phyloP scores from a whole-genome alignment of 2,329 filamentous ascomycete genomes.

The Colletotrichum truncatum region DNA sequence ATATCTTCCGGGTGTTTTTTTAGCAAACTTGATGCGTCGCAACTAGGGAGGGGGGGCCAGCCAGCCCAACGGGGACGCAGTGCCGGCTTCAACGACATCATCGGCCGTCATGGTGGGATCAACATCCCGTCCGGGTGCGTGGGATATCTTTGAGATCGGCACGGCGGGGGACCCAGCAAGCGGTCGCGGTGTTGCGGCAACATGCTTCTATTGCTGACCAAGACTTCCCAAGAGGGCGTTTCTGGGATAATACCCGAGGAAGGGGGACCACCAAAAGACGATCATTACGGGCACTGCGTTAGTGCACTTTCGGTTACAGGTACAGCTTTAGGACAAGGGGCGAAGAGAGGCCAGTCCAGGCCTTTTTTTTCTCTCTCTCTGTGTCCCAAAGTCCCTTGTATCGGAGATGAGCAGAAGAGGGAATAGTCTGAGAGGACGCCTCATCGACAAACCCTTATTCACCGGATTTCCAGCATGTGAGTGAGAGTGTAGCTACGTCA shows the following conservation, averaged over 20 bases:
- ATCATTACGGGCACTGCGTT: slow-evolving; percentile 18
- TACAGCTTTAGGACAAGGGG: too few species aligned
- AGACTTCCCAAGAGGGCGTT: slow-evolving; percentile 14
- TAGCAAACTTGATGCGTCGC: not conserved
- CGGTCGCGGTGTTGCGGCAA: slow-evolving; percentile 9
- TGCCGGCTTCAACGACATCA: slow-evolving; percentile 28
- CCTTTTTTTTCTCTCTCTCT: not conserved
- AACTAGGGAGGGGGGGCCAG: not conserved
- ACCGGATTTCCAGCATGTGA: not conserved
- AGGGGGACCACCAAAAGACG: slow-evolving; percentile 2
- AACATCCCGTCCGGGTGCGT: slow-evolving; percentile 19
- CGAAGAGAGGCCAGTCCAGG: not conserved
- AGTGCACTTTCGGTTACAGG: slow-evolving; percentile 22
- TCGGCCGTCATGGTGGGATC: slow-evolving; percentile 24
- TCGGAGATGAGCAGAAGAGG: slow-evolving; percentile 11
- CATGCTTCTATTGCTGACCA: slow-evolving; percentile 17
- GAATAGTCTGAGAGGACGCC: not conserved
- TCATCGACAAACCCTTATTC: slow-evolving; percentile 5
- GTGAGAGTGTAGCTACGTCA: not conserved
- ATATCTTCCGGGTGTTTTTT: not conserved
- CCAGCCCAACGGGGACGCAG: not conserved
- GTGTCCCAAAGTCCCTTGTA: too few species aligned
- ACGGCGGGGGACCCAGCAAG: not conserved
- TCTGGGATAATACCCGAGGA: slow-evolving; percentile 22
- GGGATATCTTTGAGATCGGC: slow-evolving; percentile 29